A percentile compares a stretch with the other conserved stretches of the same genome.
These are phyloP conservation scores for Irpex sp. DNA, from an alignment of 1,284 basidiomycete species.

Conservation along the genomic window DNA sequence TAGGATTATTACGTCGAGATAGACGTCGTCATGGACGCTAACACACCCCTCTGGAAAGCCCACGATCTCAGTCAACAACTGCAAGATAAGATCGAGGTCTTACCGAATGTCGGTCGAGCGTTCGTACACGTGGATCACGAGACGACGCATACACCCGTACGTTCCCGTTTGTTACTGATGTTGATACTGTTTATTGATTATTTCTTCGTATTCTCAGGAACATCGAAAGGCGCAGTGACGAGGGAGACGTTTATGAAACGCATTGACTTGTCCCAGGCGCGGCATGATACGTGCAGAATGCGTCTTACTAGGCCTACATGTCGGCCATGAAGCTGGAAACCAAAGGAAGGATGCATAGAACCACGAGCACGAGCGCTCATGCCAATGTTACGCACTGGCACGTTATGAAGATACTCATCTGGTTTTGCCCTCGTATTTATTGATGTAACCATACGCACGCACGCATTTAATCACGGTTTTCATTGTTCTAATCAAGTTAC, in stretches of 20 bases:
- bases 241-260: not conserved
- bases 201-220: conserved; percentile 20
- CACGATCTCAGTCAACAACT: conserved; percentile 91
- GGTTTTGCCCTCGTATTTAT: not conserved
- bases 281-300: too few relatives aligned
- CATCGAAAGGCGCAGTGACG: conserved; percentile 29
- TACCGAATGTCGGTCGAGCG: conserved; percentile 89
- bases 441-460: not conserved
- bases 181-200: not conserved
- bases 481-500: too few relatives aligned
- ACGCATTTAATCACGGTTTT: too few relatives aligned
- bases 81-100: conserved; percentile 90
- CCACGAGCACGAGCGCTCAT: too few relatives aligned
- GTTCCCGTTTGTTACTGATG: conserved; percentile 21
- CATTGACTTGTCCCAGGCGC: not conserved
- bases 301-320: too few relatives aligned
- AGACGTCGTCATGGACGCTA: conserved; percentile 90
- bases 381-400: not conserved
- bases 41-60: conserved; percentile 87
- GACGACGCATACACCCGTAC: conserved; percentile 77
- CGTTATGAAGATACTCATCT: not conserved
- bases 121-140: conserved; percentile 96
- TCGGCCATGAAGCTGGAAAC: too few relatives aligned
- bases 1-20: conserved; percentile 92
- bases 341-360: too few relatives aligned